Evolutionary conservation across 345 rosid genomes (phyloP).

Genomic region (Fremontodendron californicum): DNA sequence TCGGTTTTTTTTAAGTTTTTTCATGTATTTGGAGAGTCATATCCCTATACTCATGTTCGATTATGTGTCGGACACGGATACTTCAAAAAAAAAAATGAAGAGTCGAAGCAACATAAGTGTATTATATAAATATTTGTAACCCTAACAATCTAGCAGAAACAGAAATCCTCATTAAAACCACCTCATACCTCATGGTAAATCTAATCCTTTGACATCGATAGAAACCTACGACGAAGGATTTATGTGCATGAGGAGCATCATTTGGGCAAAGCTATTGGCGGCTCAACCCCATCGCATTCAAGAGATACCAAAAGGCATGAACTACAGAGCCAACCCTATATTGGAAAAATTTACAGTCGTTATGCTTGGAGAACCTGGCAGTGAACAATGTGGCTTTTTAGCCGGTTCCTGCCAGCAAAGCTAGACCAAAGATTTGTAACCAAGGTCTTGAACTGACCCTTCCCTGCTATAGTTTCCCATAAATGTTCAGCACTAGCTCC

Average conservation of each 20-base stretch:
- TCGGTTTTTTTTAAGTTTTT: too few relatives aligned
- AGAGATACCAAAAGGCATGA: conserved; percentile 10
- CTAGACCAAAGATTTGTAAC: conserved; percentile 61
- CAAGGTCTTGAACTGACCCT: conserved; percentile 59
- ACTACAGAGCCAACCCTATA: not conserved
- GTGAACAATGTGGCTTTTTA: conserved; percentile 65
- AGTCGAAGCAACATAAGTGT: too few relatives aligned
- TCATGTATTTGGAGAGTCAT: too few relatives aligned
- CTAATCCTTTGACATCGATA: not conserved
- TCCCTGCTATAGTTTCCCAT: conserved; percentile 62
- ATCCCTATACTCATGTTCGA: too few relatives aligned
- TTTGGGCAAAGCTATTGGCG: not conserved
- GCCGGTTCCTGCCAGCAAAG: conserved; percentile 59
- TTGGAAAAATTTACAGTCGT: not conserved
- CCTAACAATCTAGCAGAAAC: conserved; percentile 7
- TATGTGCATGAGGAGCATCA: not conserved
- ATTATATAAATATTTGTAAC: not conserved
- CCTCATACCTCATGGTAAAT: not conserved
- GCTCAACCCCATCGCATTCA: not conserved
- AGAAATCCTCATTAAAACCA: not conserved
- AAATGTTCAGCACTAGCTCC: conserved; percentile 48
- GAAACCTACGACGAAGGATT: not conserved
- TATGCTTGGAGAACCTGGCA: conserved; percentile 71
- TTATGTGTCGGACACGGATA: too few relatives aligned
- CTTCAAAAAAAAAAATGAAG: too few relatives aligned